Evolutionary conservation across 495 filamentous ascomycete genomes (phyloP), one percentile per base, ranked within the genome.

Genomic region (Trichodelitschia bisporula): DNA sequence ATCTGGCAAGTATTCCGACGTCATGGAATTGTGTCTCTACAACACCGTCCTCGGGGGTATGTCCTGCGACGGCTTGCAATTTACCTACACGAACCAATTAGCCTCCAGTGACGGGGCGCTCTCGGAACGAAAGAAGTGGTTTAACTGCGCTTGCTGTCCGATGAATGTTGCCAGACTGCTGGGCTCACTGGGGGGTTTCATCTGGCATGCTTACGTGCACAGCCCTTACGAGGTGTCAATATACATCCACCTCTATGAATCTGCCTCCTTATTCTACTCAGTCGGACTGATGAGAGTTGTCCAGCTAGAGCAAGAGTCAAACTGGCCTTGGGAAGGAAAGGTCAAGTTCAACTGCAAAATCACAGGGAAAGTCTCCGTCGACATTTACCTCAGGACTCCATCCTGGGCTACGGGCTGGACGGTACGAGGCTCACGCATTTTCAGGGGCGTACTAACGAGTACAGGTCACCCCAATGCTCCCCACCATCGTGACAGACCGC

Each of bases 11-110:
- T 67, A 64, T 31, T 56, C 59, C 4, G 62, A 69, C 40, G 43
- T 64, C 12, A 63, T 69, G 57, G 65, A 70, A 35, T 35, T 69
- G 3, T 61, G 58, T 30, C 49, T 69, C 3, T 69, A 66, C 43
- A 70, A 70, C 40, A 57, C 58, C 2, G 59, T 69, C 4, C 50
- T 69, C 38, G 64, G 58, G 2, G 57, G 56, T 0, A 57, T 66
- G 47, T 51, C 48, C 6, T 34, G 45, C n/a, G 45, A 55, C 25
- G 58, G 59, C n/a, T 53, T 43, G 29, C 41, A 37, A n/a, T 68
- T 64, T 44, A 64, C 60, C 2, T 68, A 68, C 36, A 48, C 57
- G 28, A 66, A 68, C 26, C 63, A 66, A 35, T 44, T 68, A 2
- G 62, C 59, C 0, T 64, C 60, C 9, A 59, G 53, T 6, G 52